Conservation (phyloP, 2,329 filamentous ascomycete genomes). For the Verticillium alfalfae region DNA sequence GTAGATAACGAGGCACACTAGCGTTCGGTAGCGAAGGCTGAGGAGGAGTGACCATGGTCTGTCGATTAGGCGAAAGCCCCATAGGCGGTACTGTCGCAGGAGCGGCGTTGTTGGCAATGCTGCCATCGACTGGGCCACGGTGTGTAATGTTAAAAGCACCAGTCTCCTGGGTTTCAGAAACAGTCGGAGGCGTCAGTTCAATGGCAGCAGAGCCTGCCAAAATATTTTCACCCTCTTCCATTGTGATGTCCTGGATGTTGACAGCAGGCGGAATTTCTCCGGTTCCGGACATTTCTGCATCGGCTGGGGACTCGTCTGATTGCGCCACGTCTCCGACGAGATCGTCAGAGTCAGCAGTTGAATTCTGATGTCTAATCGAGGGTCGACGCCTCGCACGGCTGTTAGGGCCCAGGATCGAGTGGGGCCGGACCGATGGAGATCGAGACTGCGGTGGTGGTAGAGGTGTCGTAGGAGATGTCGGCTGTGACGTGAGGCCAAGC, state of each 20-base stretch:
- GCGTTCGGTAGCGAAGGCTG: slow-evolving; percentile 68
- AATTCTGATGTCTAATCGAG: slow-evolving; percentile 84
- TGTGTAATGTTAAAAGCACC: slow-evolving; percentile 95
- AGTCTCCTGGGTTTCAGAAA: slow-evolving; percentile 78
- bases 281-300: slow-evolving; percentile 74
- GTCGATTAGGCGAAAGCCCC: slow-evolving; percentile 68
- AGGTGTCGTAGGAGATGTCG: slow-evolving; percentile 84
- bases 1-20: slow-evolving; percentile 72
- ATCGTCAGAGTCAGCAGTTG: slow-evolving; percentile 86
- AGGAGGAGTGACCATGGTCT: slow-evolving; percentile 63
- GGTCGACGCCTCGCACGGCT: slow-evolving; percentile 63
- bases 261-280: slow-evolving; percentile 76
- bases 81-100: slow-evolving; percentile 62
- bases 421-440: slow-evolving; percentile 50
- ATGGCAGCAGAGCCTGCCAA: slow-evolving; percentile 65
- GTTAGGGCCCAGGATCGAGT: slow-evolving; percentile 45
- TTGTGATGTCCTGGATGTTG: slow-evolving; percentile 74
- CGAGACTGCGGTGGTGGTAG: slow-evolving; percentile 60
- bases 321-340: slow-evolving; percentile 76
- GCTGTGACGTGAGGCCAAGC: slow-evolving; percentile 73
- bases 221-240: slow-evolving; percentile 76
- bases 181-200: slow-evolving; percentile 69
- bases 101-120: slow-evolving; percentile 68
- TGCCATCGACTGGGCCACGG: slow-evolving; percentile 76
- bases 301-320: slow-evolving; percentile 65